These are phyloP conservation scores for Pichia membranifaciens DNA, from an alignment of 805 yeast species.

Conservation along the genomic window DNA sequence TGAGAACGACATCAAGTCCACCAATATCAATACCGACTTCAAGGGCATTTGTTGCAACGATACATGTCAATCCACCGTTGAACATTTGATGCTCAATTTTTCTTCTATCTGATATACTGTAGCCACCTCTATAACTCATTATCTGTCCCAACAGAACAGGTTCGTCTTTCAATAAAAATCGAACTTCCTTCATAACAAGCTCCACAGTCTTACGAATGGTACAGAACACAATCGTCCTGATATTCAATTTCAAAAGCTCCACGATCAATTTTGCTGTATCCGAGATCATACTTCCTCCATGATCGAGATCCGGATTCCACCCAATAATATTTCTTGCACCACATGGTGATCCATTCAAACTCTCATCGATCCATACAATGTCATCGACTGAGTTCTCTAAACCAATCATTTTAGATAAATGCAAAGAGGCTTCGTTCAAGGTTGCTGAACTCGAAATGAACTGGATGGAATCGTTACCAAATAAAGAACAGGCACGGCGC, in stretches of 20 bases:
- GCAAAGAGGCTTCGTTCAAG: constrained; percentile 61
- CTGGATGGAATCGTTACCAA: constrained; percentile 49
- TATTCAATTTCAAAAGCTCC: constrained; percentile 53
- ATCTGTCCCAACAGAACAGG: constrained; percentile 52
- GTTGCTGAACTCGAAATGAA: constrained; percentile 96
- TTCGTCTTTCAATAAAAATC: constrained; percentile 45
- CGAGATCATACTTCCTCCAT: constrained; percentile 53
- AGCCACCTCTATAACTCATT: constrained; percentile 95
- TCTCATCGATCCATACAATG: constrained; percentile 49
- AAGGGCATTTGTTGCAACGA: constrained; percentile 90
- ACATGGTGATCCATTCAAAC: constrained; percentile 77
- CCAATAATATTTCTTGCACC: constrained; percentile 70
- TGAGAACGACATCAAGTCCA: constrained; percentile 80
- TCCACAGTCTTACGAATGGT: constrained; percentile 84
- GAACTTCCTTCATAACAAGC: constrained; percentile 74
- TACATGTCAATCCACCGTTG: constrained; percentile 74
- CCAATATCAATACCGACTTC: constrained; percentile 96
- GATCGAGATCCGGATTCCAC: constrained; percentile 82
- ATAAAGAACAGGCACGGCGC: constrained; percentile 51
- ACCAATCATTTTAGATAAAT: constrained; percentile 73
- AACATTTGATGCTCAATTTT: constrained; percentile 88
- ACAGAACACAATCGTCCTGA: constrained; percentile 86
- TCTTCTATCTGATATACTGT: constrained; percentile 79
- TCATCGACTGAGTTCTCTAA: constrained; percentile 35
- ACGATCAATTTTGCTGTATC: constrained; percentile 75